A percentile compares a stretch with the other conserved stretches of the same genome.
phyloP scores from a whole-genome alignment of 2,329 filamentous ascomycete species.

The Zymoseptoria pseudotritici region DNA sequence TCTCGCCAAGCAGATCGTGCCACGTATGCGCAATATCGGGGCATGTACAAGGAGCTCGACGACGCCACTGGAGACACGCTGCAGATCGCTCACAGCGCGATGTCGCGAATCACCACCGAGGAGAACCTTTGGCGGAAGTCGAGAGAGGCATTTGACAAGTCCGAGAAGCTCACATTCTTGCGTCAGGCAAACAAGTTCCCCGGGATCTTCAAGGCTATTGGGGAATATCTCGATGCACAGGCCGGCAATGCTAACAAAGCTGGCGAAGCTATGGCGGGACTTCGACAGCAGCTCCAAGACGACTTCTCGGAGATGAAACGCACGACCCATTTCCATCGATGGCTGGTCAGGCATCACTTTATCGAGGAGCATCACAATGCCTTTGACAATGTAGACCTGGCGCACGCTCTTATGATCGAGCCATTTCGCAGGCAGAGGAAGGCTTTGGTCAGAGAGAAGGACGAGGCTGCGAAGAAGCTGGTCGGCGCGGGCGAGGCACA shows the following conservation, averaged over 20 bases:
- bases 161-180: constrained; percentile 8
- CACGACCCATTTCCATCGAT: constrained; percentile 8
- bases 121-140: constrained; percentile 10
- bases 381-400: not conserved
- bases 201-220: constrained; percentile 6
- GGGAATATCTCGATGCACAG: constrained; percentile 8
- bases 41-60: constrained; percentile 4
- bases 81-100: not conserved
- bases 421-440: not conserved
- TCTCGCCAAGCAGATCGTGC: constrained; percentile 6
- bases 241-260: constrained; percentile 5
- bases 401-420: not conserved
- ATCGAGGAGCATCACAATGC: constrained; percentile 5
- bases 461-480: not conserved
- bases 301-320: not conserved
- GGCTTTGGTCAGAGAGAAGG: not conserved
- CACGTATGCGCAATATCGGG: constrained; percentile 10
- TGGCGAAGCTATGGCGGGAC: not conserved
- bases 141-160: constrained; percentile 1
- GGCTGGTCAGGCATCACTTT: constrained; percentile 11
- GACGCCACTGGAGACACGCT: not conserved
- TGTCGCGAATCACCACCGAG: not conserved
- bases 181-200: constrained; percentile 10
- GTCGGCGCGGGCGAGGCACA: not conserved
- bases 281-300: not conserved